Evolutionary conservation across 1,139 yeast genomes (phyloP).

Genomic region (Sugiyamaella paludigena): DNA sequence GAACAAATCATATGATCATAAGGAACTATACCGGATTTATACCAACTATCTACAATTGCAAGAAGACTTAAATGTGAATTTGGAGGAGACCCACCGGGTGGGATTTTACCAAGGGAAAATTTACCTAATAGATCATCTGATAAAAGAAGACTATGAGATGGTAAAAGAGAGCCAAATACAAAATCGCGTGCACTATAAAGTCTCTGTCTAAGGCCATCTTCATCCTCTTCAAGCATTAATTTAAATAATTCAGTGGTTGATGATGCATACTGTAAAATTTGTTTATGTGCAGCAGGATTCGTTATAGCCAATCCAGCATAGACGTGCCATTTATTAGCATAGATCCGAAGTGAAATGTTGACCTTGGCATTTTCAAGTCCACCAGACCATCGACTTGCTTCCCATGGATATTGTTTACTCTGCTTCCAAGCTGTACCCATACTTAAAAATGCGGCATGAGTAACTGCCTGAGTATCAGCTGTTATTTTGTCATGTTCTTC

Average conservation of each 20-base stretch:
- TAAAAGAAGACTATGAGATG: slow-evolving; percentile 58
- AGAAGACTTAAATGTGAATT: slow-evolving; percentile 85
- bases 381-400: slow-evolving; percentile 79
- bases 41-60: slow-evolving; percentile 95
- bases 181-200: slow-evolving; percentile 63
- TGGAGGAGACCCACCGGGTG: slow-evolving; percentile 70
- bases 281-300: slow-evolving; percentile 90
- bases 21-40: slow-evolving; percentile 76
- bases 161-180: slow-evolving; percentile 65
- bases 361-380: slow-evolving; percentile 95
- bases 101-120: slow-evolving; percentile 72
- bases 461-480: slow-evolving; percentile 97
- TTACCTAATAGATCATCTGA: slow-evolving; percentile 79
- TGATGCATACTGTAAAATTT: slow-evolving; percentile 82
- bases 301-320: slow-evolving; percentile 97
- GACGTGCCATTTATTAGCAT: slow-evolving; percentile 95
- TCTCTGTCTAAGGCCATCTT: slow-evolving; percentile 56
- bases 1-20: slow-evolving; percentile 97
- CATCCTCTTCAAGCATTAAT: slow-evolving; percentile 70
- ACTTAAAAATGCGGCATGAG: slow-evolving; percentile 93
- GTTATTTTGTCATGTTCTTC: slow-evolving; percentile 89
- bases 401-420: slow-evolving; percentile 88
- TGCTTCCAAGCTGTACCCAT: slow-evolving; percentile 98
- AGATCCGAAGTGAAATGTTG: slow-evolving; percentile 86
- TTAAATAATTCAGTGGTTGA: slow-evolving; percentile 81